Evolutionary conservation across 331 rosid species (phyloP), one percentile per base, ranked within the genome.

Genomic region (Phaseolus coccineus): DNA sequence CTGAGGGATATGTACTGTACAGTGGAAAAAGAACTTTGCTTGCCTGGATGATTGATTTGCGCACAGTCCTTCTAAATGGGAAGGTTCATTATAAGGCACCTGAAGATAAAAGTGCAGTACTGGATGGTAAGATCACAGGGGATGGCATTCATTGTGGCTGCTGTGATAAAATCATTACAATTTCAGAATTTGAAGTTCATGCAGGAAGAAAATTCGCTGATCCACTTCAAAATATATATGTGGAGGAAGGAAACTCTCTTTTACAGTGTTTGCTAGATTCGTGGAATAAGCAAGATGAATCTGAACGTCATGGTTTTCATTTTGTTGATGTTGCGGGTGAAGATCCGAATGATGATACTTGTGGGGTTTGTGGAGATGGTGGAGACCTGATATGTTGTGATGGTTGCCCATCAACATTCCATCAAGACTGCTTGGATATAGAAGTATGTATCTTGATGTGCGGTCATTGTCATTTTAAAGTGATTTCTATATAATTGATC

Each of bases 291-390:
- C 98, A 91, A 88, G 88, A 84, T 40, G 89, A 93, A 87, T 86
- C 89, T 65, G 96, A 84, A 58, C 82, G 83, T 12, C 51, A 81
- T 69, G 91, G 91, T 53, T 91, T 88, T 77, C 90, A 85, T 84
- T 79, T 78, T 4, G 80, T 93, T 80, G 98, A 91, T 83, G 90
- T 91, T 84, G 87, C 85, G 15, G 86, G 93, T 67, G 92, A 90
- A 83, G 99, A 96, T 82, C 98, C 99, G 48, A 96, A 93, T 78
- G 98, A 96, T 82, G 99, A 96, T 83, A 87, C 99, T 11, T 96
- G 99, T 69, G 97, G 97, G 55, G 86, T 96, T 64, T 96, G 99
- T 63, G 99, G 99, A 77, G 99, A 96, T 82, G 99, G 99, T 44
- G 99, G 99, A 74, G 87, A 93, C 82, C 85, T 96, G 88, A 88